Base-by-base conservation (phyloP, 768 basidiomycete species). In the Suillus sp. region DNA sequence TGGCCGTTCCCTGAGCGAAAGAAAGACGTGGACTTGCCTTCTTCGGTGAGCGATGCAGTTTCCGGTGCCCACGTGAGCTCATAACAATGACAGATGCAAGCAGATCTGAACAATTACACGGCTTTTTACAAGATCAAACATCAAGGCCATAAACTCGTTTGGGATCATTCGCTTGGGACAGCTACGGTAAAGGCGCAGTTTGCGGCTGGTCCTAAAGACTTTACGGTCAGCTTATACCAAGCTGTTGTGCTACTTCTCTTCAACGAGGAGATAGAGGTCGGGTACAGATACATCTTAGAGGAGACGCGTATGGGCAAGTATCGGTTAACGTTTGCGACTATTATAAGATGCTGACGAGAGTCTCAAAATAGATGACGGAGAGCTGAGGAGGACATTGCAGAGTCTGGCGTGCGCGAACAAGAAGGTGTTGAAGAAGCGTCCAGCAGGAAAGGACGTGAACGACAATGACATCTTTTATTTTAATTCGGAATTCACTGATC, bases 391-490 rank as follows among this genome's bases (percentile, higher is more conserved):
- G 59, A 95, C 92, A 0, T 78, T 99, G 8, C 97, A 99, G 72
- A 96, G 94, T 69, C 80, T 99, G 22, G 93, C 96, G 0, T 91
- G 92, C 70, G 96, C 90, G 20, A 95, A 90, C 75, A 92, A 96
- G 70, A 90, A 89, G 58, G 92, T 99, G 0, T 77, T 99, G 62
- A 84, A 80, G 72, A 99, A 98, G 76, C 76, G 83, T 9, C 95
- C 96, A 0, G 72, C 75, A 0, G 92, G 94, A 7, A 86, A 83
- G 67, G 95, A 96, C 25, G 88, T 99, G 43, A 74, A 86, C 34
- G 85, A 89, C 38, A 78, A 74, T 95, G 97, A 99, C 70, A 72
- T 83, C 50, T 99, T 99, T 74, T 75, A 77, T 37, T 95, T 90
- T 79, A 97, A 98, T 73, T 78, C 83, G 35, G 86, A 86, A 10